phyloP scores from a whole-genome alignment of 805 yeast genomes.

The Starmerella apis region DNA sequence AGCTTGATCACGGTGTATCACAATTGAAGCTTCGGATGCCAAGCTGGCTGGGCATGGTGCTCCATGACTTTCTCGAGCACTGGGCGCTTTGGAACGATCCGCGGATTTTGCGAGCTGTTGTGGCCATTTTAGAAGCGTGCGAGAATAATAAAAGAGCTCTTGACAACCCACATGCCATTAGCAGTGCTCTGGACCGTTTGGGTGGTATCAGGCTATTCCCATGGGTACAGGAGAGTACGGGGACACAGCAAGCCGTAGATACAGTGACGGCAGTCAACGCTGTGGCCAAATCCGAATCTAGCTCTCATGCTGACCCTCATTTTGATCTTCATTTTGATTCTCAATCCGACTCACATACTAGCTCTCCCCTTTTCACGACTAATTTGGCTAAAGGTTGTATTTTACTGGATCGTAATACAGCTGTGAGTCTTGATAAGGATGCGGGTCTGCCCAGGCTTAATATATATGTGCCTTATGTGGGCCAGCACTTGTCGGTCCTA shows the following conservation, averaged over 20 bases:
- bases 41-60: constrained; percentile 2
- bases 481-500: not conserved
- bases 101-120: constrained; percentile 17
- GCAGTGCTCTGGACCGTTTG: constrained; percentile 8
- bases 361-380: constrained; percentile 13
- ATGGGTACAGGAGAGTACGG: constrained; percentile 9
- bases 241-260: too few relatives aligned
- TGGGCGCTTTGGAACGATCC: constrained; percentile 20
- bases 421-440: constrained; percentile 10
- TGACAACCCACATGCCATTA: constrained; percentile 15
- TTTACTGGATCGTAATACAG: constrained; percentile 5
- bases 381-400: constrained; percentile 8
- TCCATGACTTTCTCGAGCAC: constrained; percentile 17
- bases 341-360: not conserved
- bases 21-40: constrained; percentile 7
- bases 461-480: constrained; percentile 10
- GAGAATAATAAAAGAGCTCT: constrained; percentile 4
- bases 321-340: not conserved
- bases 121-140: constrained; percentile 14
- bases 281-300: too few relatives aligned
- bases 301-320: not conserved
- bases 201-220: constrained; percentile 11
- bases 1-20: constrained; percentile 18
- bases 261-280: not conserved
- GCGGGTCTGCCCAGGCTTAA: constrained; percentile 4